Base-by-base conservation (phyloP, 805 yeast genomes). In the Saccharomyces mikatae region DNA sequence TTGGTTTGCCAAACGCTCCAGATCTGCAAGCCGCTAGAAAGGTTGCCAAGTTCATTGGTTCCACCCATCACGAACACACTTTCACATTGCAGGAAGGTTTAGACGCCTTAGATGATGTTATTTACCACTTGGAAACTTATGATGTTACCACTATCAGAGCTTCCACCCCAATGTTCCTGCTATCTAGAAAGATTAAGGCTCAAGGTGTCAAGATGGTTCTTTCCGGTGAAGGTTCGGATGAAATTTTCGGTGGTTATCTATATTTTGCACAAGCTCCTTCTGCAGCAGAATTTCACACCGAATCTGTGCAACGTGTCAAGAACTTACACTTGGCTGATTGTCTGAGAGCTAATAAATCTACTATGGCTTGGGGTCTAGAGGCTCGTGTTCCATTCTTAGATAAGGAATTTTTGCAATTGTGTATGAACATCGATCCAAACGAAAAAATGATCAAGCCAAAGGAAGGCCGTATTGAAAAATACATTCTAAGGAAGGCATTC, bases 361-460 rank as follows among this genome's bases (percentile, higher is more conserved):
- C 99, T 56, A 89, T 94, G 97, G 98, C 99, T 47, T 94, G 99
- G 99, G 99, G 99, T 74, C 81, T 94, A 60, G 99, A 94, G 78
- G 99, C 99, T 58, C 87, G 99, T 77, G 99, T 94, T 63, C 99
- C 99, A 63, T 94, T 94, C 87, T 81, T 94, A 76, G 99, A 94
- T 76, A 88, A 84, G 77, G 80, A 84, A 71, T 94, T 94, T 81
- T 77, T 94, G 73, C 89, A 92, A 67, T 82, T 88, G 48, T 83
- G 95, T 73, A 86, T 94, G 97, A 86, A 87, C 86, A 87, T 94
- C 69, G 86, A 87, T 75, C 98, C 99, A 61, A 80, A 80, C 60
- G 97, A 94, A 67, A 94, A 94, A 78, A 68, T 92, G 73, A 92
- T 92, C 71, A 76, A 81, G 56, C 82, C 74, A 62, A 68, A 73